Conservation (phyloP, 2,329 filamentous ascomycete genomes). For the Cladosporium austrohemisphaericum region DNA sequence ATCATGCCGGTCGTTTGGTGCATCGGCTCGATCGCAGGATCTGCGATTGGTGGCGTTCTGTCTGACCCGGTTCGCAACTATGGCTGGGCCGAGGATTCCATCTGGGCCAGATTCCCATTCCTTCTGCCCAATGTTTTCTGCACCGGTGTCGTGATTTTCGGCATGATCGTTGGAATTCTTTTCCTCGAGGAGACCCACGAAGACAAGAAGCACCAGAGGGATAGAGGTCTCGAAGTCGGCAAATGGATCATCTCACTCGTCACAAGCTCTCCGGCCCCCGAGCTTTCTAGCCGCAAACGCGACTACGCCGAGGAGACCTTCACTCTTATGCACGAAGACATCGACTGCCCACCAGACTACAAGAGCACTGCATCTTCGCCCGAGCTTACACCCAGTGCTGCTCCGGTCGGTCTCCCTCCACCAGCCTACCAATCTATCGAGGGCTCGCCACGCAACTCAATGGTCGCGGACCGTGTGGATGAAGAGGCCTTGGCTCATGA, state of each 20-base stretch:
- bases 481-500: constrained; percentile 23
- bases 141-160: constrained; percentile 69
- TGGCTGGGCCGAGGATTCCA: constrained; percentile 49
- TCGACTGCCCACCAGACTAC: constrained; percentile 66
- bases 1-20: constrained; percentile 99
- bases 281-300: constrained; percentile 37
- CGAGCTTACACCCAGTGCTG: constrained; percentile 34
- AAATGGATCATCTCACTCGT: constrained; percentile 56
- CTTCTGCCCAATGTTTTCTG: constrained; percentile 90
- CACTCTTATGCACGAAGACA: constrained; percentile 58
- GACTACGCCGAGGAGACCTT: constrained; percentile 55
- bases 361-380: constrained; percentile 55
- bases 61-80: constrained; percentile 83
- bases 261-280: constrained; percentile 15
- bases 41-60: constrained; percentile 83
- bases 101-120: constrained; percentile 87
- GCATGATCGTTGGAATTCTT: constrained; percentile 72
- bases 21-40: constrained; percentile 90
- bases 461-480: constrained; percentile 14
- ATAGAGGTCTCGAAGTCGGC: constrained; percentile 73
- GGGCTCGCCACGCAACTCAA: constrained; percentile 25
- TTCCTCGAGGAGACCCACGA: constrained; percentile 94
- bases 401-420: constrained; percentile 27
- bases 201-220: constrained; percentile 70
- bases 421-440: constrained; percentile 33